Conservation (phyloP, 352 stramenopile genomes). For the Phytophthora meadii region DNA sequence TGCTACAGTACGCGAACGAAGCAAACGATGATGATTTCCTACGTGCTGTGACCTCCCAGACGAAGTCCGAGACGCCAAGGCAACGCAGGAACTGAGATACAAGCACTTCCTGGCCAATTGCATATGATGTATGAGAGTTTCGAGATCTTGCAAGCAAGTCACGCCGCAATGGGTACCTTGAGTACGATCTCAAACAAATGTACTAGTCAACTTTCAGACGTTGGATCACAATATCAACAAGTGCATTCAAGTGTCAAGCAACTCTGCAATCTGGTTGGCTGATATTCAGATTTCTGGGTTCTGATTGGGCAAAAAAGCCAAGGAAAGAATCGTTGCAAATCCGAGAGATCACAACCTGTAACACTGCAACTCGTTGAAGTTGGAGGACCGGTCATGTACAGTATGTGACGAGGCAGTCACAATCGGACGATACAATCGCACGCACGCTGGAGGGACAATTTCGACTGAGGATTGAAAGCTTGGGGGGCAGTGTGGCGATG, state of each 20-base stretch:
- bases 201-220: no score
- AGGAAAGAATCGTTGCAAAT: not conserved
- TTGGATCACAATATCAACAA: no score
- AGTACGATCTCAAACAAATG: no score
- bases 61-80: not conserved
- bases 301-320: no score
- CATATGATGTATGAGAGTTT: no score
- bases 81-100: not conserved
- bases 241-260: no score
- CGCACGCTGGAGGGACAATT: no score
- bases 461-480: not conserved
- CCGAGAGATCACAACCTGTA: slow-evolving; percentile 2
- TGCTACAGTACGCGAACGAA: slow-evolving; percentile 1
- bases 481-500: slow-evolving; percentile 4
- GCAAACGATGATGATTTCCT: not conserved
- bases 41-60: not conserved
- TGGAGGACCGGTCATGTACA: not conserved
- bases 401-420: slow-evolving; percentile 1
- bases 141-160: no score
- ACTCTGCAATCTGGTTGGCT: not conserved
- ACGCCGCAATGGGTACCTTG: no score
- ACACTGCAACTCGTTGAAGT: slow-evolving; percentile 20
- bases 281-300: not conserved
- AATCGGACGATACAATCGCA: no score
- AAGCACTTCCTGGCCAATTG: not conserved